Conservation (phyloP, 2,329 filamentous ascomycete species). For the Triangularia verruculosa region DNA sequence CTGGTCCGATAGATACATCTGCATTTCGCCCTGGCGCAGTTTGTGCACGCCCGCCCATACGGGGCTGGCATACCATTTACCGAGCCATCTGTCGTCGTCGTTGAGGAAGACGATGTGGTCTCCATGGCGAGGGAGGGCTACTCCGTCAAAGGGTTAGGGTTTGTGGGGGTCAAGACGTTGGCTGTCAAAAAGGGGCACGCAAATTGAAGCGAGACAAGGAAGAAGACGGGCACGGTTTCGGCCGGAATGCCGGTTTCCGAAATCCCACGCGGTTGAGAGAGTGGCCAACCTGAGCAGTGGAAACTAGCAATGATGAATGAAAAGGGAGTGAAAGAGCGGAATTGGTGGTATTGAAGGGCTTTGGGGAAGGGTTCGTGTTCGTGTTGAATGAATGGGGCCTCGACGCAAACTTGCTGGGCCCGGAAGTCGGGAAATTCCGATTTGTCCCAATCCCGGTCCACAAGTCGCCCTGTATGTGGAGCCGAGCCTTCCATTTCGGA, state of each 20-base stretch:
- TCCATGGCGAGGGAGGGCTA: not conserved
- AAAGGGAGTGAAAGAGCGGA: not conserved
- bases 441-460: slow-evolving; percentile 13
- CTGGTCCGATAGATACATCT: slow-evolving; percentile 43
- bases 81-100: slow-evolving; percentile 1
- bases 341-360: not conserved
- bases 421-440: slow-evolving; percentile 12
- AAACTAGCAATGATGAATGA: not conserved
- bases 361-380: slow-evolving; percentile 4
- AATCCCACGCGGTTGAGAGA: not conserved
- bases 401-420: not conserved
- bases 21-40: slow-evolving; percentile 48
- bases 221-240: slow-evolving; percentile 2
- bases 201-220: not conserved
- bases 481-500: not conserved
- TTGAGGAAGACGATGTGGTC: not conserved
- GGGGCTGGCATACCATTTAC: slow-evolving; percentile 20
- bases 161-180: not conserved
- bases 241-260: slow-evolving; percentile 6
- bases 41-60: slow-evolving; percentile 46
- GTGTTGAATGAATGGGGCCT: not conserved
- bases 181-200: not conserved
- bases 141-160: slow-evolving; percentile 16
- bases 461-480: slow-evolving; percentile 3
- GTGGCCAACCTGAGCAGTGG: not conserved